These are phyloP conservation scores for Colletotrichum filicis DNA, from an alignment of 2,329 filamentous ascomycete genomes.

Conservation along the genomic window DNA sequence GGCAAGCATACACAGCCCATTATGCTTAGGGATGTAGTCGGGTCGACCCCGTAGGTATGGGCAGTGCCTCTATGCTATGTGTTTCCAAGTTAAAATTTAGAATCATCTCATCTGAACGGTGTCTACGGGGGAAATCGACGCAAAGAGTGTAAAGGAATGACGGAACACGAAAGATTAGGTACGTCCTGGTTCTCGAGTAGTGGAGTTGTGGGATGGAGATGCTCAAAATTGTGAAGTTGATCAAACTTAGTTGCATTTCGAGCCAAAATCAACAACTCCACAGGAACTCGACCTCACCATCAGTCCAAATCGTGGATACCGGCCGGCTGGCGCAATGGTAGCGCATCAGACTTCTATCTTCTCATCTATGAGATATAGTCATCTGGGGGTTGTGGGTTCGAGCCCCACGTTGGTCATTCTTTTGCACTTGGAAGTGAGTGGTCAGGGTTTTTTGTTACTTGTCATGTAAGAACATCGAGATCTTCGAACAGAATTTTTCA, in stretches of 20 bases:
- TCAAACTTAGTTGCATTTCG: background rate
- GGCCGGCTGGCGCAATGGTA: slow-evolving; percentile 36
- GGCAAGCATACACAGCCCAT: background rate
- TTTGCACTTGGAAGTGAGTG: background rate
- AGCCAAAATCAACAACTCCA: fast-evolving
- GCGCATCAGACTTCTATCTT: slow-evolving; percentile 34
- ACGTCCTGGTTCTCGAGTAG: background rate
- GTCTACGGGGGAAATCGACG: too few relatives aligned
- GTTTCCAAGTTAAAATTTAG: too few relatives aligned
- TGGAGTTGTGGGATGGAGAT: background rate
- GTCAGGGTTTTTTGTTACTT: background rate
- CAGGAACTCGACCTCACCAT: background rate
- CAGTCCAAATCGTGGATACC: background rate
- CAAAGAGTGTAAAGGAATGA: too few relatives aligned
- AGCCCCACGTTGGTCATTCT: slow-evolving; percentile 31
- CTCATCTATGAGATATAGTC: background rate
- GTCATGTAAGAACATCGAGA: background rate
- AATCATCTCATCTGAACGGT: too few relatives aligned
- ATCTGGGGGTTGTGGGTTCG: slow-evolving; percentile 35
- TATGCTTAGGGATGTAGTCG: background rate
- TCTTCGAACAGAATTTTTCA: background rate
- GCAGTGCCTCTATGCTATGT: too few relatives aligned
- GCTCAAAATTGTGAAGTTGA: background rate
- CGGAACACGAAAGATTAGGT: background rate
- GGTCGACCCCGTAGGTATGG: background rate